Percentiles rank a stretch among this genome's conserved stretches.
Evolutionary conservation across 177 flowering plant genomes (phyloP).

Genomic region (Vitis hybrid): DNA sequence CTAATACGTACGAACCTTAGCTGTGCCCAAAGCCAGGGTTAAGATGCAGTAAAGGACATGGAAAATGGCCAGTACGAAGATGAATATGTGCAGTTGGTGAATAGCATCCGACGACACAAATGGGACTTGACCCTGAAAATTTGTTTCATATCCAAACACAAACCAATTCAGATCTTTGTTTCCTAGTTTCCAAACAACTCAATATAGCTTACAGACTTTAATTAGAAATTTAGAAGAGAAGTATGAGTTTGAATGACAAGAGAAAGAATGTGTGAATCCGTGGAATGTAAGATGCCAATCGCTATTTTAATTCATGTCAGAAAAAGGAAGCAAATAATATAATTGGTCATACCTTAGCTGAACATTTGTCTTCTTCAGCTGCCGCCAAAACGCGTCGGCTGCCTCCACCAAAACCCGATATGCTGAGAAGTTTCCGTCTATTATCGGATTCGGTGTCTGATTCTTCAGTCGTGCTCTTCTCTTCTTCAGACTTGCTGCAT

Average conservation of each 20-base stretch:
- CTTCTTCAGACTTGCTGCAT: slow-evolving; percentile 41
- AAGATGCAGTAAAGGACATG: slow-evolving; percentile 66
- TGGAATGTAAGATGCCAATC: neutral
- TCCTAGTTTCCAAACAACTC: neutral
- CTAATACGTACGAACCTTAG: slow-evolving; percentile 34
- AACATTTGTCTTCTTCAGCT: slow-evolving; percentile 46
- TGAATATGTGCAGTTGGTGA: slow-evolving; percentile 67
- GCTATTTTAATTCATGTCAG: neutral
- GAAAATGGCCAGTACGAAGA: slow-evolving; percentile 56
- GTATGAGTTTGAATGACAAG: too few species aligned
- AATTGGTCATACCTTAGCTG: slow-evolving; percentile 30
- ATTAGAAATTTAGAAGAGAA: too few species aligned
- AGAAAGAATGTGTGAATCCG: too few species aligned
- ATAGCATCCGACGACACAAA: slow-evolving; percentile 51
- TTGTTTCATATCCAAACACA: neutral
- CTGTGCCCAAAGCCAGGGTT: slow-evolving; percentile 67
- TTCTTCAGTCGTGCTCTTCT: neutral
- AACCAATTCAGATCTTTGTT: too few species aligned
- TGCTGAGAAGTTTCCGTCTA: slow-evolving; percentile 54
- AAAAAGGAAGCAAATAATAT: neutral
- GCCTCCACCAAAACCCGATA: slow-evolving; percentile 9
- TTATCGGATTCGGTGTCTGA: neutral
- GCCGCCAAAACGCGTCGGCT: slow-evolving; percentile 54
- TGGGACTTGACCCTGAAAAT: slow-evolving; percentile 48
- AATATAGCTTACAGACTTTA: neutral